phyloP scores from a whole-genome alignment of 352 stramenopile genomes.

The Pythium aristosporum region DNA sequence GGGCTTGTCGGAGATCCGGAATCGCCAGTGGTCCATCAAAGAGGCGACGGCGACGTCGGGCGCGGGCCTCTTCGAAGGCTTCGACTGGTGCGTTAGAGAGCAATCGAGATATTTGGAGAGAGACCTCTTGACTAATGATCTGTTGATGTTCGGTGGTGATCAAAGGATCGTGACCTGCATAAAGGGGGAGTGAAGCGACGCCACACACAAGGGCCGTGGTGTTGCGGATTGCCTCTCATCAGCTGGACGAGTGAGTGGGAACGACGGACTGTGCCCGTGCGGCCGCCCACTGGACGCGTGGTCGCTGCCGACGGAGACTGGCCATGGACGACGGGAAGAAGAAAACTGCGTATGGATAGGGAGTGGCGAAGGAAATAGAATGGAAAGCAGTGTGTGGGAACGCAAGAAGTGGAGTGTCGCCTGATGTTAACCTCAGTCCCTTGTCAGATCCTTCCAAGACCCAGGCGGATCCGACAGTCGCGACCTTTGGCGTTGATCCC shows the following conservation, averaged over 20 bases:
- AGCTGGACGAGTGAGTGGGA: neutral
- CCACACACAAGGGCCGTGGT: neutral
- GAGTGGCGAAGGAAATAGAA: too few species aligned
- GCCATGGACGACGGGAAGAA: too few species aligned
- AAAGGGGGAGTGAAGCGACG: conserved; percentile 70
- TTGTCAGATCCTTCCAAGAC: neutral
- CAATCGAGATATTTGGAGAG: neutral
- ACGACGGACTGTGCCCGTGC: too few species aligned
- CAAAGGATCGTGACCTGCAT: conserved; percentile 88
- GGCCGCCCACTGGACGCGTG: too few species aligned
- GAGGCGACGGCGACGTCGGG: conserved; percentile 98
- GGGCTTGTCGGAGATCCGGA: conserved; percentile 97
- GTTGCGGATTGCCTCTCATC: neutral
- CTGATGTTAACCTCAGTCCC: neutral
- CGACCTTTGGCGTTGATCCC: neutral
- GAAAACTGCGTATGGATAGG: too few species aligned
- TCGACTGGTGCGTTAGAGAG: conserved; percentile 93
- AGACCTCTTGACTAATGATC: neutral
- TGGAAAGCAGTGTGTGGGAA: neutral
- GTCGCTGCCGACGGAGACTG: too few species aligned
- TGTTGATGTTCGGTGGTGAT: neutral
- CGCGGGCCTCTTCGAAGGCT: conserved; percentile 98
- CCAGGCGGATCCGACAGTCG: neutral
- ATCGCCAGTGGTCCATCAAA: conserved; percentile 99
- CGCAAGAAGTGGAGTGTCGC: too few species aligned